phyloP scores from a whole-genome alignment of 2,329 filamentous ascomycete genomes.

The Tolypocladium ophioglossoides region DNA sequence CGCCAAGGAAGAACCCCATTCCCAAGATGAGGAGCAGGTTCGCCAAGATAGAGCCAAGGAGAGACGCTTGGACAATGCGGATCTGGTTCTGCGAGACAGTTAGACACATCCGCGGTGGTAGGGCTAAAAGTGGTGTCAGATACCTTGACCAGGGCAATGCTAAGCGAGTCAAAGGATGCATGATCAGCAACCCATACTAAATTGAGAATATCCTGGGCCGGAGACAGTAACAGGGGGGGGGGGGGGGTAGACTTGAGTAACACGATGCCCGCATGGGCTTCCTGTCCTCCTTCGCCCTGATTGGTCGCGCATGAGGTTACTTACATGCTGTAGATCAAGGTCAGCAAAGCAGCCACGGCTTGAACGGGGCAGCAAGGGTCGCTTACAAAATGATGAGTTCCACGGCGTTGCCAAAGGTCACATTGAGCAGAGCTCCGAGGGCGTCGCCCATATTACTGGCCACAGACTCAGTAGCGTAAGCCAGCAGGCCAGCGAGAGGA shows the following conservation, averaged over 20 bases:
- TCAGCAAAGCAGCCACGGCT: neutral
- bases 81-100: conserved; percentile 53
- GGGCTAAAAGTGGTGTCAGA: neutral
- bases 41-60: conserved; percentile 81
- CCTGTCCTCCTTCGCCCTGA: neutral
- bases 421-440: conserved; percentile 61
- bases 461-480: conserved; percentile 66
- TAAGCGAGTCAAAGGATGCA: conserved; percentile 23
- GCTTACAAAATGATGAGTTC: conserved; percentile 66
- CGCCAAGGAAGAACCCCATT: conserved; percentile 84
- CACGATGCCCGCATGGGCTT: neutral
- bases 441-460: conserved; percentile 63
- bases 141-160: conserved; percentile 63
- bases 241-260: neutral
- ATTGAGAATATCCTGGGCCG: neutral
- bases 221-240: no score
- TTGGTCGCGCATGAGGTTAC: conserved; percentile 15
- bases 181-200: neutral
- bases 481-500: conserved; percentile 60
- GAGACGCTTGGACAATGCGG: conserved; percentile 80
- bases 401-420: conserved; percentile 71
- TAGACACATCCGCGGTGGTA: neutral
- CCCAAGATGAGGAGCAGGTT: conserved; percentile 83
- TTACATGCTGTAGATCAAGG: conserved; percentile 36
- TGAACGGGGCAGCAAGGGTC: neutral